Conservation (phyloP, 2,329 filamentous ascomycete species). For the Phialocephala sp. region DNA sequence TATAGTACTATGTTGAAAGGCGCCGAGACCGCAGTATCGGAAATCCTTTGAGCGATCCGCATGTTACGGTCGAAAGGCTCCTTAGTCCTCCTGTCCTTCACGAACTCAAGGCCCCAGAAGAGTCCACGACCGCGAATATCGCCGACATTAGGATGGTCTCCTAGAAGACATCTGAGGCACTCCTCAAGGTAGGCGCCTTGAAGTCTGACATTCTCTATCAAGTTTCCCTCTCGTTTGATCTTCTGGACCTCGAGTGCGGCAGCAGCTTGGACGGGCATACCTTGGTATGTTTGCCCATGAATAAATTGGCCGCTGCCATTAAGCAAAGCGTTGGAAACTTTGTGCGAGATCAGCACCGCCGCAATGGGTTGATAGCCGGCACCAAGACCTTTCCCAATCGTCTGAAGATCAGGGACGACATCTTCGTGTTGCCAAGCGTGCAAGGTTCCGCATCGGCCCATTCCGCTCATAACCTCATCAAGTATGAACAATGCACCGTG, state of each 20-base stretch:
- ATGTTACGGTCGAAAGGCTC: conserved; percentile 51
- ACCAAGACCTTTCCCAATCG: conserved; percentile 69
- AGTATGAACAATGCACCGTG: conserved; percentile 78
- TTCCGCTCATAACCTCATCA: conserved; percentile 73
- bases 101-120: conserved; percentile 63
- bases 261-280: conserved; percentile 63
- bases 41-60: conserved; percentile 54
- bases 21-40: conserved; percentile 49
- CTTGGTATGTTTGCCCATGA: conserved; percentile 60
- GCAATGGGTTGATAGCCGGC: conserved; percentile 68
- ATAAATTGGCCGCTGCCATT: conserved; percentile 40
- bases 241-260: conserved; percentile 67
- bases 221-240: conserved; percentile 60
- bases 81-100: conserved; percentile 56
- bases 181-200: conserved; percentile 58
- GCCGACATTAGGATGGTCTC: conserved; percentile 56
- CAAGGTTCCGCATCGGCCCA: conserved; percentile 58
- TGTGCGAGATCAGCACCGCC: conserved; percentile 59
- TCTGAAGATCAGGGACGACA: conserved; percentile 67
- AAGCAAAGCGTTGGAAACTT: conserved; percentile 52
- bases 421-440: conserved; percentile 61
- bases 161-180: conserved; percentile 51
- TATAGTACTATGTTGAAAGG: conserved; percentile 63
- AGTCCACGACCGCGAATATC: conserved; percentile 65
- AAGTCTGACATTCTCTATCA: conserved; percentile 61